Percentiles rank a stretch among this genome's conserved stretches.
Evolutionary conservation across 2,329 filamentous ascomycete genomes (phyloP).

Genomic region (Bipolaris bicolor): DNA sequence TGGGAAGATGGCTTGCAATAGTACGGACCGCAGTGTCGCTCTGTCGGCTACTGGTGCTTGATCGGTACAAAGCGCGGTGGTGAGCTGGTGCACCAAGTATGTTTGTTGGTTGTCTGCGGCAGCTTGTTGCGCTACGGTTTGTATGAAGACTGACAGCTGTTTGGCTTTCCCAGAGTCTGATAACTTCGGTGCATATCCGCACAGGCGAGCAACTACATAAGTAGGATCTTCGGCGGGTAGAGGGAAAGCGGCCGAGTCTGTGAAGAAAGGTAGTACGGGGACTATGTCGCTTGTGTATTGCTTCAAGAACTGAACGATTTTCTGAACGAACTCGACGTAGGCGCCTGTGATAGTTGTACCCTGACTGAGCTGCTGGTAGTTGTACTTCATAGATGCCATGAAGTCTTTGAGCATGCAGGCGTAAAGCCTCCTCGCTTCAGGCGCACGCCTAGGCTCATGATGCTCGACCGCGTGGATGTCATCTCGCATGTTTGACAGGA

Average conservation of each 20-base stretch:
- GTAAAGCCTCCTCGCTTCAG: conserved; percentile 55
- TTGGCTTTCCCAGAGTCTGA: conserved; percentile 57
- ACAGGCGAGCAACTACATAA: conserved; percentile 67
- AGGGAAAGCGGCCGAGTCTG: conserved; percentile 65
- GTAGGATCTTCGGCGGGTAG: conserved; percentile 65
- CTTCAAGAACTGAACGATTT: conserved; percentile 64
- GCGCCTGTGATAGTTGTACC: conserved; percentile 53
- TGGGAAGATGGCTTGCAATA: conserved; percentile 63
- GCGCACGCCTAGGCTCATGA: conserved; percentile 39
- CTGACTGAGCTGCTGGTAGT: conserved; percentile 61
- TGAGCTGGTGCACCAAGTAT: conserved; percentile 62
- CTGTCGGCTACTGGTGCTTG: conserved; percentile 51
- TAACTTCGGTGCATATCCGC: conserved; percentile 63
- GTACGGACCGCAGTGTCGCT: conserved; percentile 57
- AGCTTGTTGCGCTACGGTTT: conserved; percentile 64
- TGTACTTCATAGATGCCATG: conserved; percentile 66
- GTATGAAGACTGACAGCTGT: conserved; percentile 64
- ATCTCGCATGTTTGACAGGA: conserved; percentile 66
- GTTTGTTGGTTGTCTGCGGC: conserved; percentile 63
- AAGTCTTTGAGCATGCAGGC: conserved; percentile 59
- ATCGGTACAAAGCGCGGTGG: conserved; percentile 55
- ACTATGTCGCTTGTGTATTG: conserved; percentile 65
- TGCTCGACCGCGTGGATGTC: conserved; percentile 48
- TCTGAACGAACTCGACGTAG: conserved; percentile 68
- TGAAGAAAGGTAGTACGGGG: conserved; percentile 65